Conservation (phyloP, 2,329 filamentous ascomycete species). For the Talaromyces atroroseus region DNA sequence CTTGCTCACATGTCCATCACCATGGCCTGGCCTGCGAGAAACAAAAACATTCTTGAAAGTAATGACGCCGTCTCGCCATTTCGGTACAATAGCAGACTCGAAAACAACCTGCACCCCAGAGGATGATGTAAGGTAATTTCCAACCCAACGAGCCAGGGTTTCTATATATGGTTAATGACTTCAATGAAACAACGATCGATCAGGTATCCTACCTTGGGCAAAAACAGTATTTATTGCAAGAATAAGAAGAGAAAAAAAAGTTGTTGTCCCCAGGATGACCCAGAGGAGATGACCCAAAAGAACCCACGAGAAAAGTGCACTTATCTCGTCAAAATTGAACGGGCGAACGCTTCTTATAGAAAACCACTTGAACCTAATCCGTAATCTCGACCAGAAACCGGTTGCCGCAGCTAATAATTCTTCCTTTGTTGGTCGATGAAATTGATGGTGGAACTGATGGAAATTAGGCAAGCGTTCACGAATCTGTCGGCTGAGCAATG, state of each 20-base stretch:
- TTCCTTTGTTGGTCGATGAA: slow-evolving; percentile 72
- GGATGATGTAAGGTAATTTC: slow-evolving; percentile 90
- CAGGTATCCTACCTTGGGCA: slow-evolving; percentile 66
- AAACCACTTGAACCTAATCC: slow-evolving; percentile 94
- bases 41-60: slow-evolving; percentile 96
- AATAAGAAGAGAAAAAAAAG: slow-evolving; percentile 89
- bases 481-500: slow-evolving; percentile 36
- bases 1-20: slow-evolving; percentile 78
- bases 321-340: slow-evolving; percentile 95
- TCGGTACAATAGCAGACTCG: slow-evolving; percentile 94
- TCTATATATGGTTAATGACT: slow-evolving; percentile 47
- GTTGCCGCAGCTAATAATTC: slow-evolving; percentile 87
- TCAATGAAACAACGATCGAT: neutral
- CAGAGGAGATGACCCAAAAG: slow-evolving; percentile 88
- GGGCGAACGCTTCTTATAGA: slow-evolving; percentile 89
- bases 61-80: slow-evolving; percentile 92
- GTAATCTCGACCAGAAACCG: slow-evolving; percentile 84
- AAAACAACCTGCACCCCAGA: slow-evolving; percentile 92
- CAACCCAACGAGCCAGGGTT: slow-evolving; percentile 86
- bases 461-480: slow-evolving; percentile 62
- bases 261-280: slow-evolving; percentile 95
- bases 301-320: slow-evolving; percentile 92
- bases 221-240: slow-evolving; percentile 92
- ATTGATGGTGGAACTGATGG: slow-evolving; percentile 65
- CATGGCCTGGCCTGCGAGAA: slow-evolving; percentile 79